Base-by-base conservation (phyloP, 495 filamentous ascomycete genomes). In the Aspergillus saccharolyticus region DNA sequence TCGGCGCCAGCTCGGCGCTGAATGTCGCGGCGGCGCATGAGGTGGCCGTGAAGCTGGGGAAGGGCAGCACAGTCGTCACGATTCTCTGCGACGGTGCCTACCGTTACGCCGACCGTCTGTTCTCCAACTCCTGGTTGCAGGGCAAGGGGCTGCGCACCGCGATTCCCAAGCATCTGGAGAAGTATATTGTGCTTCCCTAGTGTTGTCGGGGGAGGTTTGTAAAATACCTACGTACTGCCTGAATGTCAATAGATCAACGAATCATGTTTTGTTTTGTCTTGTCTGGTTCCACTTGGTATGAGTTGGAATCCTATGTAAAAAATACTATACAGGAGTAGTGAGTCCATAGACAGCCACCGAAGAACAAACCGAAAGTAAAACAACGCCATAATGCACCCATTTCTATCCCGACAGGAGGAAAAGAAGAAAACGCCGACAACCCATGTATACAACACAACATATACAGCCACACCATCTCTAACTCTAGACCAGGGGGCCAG, bases 21-120 rank as follows among this genome's bases (percentile, higher is more conserved):
- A 98, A 98, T 69, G 94, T 98, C 5, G 94, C 89, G 8, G 94
- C 94, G 7, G 94, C 94, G 15, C 90, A 94, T 77, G 91, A 97
- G 73, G 85, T 97, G 21, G 94, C 95, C 0, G 85, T 94, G 80
- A 89, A 89, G 74, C 67, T 98, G 28, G 94, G 94, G 21, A 87
- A 83, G 64, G 93, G 93, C 42, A 85, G 92, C 64, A 96, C 90
- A 0, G 88, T 98, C 10, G 94, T 97, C 51, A 98, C 94, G 7
- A 80, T 97, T 47, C 78, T 98, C 39, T 96, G 90, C 66, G 94
- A 98, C 65, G 95, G 94, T 24, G 94, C 94, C 5, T 97, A 98
- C 64, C 80, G 95, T 53, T 98, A 98, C 74, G 94, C 94, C 7
- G 94, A 98, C 57, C 78, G 94, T 22, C 72, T 98, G 54, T 98